Percentiles rank a stretch among this genome's conserved stretches.
These are phyloP conservation scores for Hypomyces perniciosus DNA, from an alignment of 2,329 filamentous ascomycete species.

Conservation along the genomic window DNA sequence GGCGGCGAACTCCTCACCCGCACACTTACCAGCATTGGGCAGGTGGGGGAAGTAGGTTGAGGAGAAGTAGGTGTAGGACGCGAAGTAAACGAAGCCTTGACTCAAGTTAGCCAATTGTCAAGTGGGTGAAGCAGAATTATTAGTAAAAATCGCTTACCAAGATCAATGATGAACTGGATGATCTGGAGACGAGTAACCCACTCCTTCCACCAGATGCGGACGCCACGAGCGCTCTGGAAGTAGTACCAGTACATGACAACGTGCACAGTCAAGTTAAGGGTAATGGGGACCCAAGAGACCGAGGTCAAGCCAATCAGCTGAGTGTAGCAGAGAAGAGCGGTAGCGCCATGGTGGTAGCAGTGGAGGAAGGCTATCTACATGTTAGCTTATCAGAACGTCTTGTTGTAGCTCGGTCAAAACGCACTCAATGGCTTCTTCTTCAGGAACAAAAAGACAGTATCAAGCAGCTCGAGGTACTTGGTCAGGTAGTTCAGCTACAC, in stretches of 20 bases:
- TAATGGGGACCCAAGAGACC: slow-evolving; percentile 92
- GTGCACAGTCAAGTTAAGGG: slow-evolving; percentile 87
- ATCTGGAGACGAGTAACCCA: slow-evolving; percentile 98
- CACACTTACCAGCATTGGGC: slow-evolving; percentile 79
- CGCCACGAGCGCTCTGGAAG: slow-evolving; percentile 94
- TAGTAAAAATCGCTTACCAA: slow-evolving; percentile 56
- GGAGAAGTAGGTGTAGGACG: slow-evolving; percentile 97
- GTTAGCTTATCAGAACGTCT: slow-evolving; percentile 23
- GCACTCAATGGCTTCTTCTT: slow-evolving; percentile 94
- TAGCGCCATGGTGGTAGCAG: slow-evolving; percentile 97
- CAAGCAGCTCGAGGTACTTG: slow-evolving; percentile 92
- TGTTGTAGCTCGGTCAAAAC: slow-evolving; percentile 10
- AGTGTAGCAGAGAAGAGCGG: slow-evolving; percentile 94
- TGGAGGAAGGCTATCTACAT: slow-evolving; percentile 74
- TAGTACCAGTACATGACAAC: slow-evolving; percentile 99
- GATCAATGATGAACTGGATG: slow-evolving; percentile 92
- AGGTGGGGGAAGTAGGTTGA: slow-evolving; percentile 82
- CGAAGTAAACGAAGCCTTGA: slow-evolving; percentile 95
- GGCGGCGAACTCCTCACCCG: slow-evolving; percentile 94
- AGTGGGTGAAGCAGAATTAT: too few species aligned
- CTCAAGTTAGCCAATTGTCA: slow-evolving; percentile 16
- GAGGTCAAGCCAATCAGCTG: slow-evolving; percentile 89
- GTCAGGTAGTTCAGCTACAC: slow-evolving; percentile 90
- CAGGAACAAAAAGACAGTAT: slow-evolving; percentile 94
- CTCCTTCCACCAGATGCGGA: slow-evolving; percentile 99